phyloP scores from a whole-genome alignment of 2,329 filamentous ascomycete genomes.

The Fusarium tanahbumbuense region DNA sequence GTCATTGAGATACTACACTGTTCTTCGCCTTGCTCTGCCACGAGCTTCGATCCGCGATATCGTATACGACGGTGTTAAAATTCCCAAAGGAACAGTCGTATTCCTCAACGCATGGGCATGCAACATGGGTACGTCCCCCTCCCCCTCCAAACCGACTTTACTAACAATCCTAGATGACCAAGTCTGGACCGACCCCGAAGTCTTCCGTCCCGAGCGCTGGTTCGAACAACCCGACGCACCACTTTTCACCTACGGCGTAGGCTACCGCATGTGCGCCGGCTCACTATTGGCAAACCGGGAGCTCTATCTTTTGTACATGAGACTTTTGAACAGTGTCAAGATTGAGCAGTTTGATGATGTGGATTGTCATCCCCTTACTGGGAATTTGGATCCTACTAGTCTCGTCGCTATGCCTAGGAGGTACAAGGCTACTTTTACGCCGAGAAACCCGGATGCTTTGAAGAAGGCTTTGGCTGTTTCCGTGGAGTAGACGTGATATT shows the following conservation, averaged over 20 bases:
- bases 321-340: constrained; percentile 70
- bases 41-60: constrained; percentile 71
- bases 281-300: constrained; percentile 68
- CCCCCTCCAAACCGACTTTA: fast-evolving
- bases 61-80: constrained; percentile 65
- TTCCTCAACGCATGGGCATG: constrained; percentile 77
- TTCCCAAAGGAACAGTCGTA: constrained; percentile 71
- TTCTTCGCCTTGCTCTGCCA: constrained; percentile 71
- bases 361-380: constrained; percentile 69
- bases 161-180: no score
- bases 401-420: constrained; percentile 69
- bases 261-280: constrained; percentile 76
- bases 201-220: constrained; percentile 70
- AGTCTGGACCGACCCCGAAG: constrained; percentile 60
- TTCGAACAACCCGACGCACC: constrained; percentile 67
- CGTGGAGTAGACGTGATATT: no score
- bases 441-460: constrained; percentile 51
- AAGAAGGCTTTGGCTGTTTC: constrained; percentile 24
- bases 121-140: constrained; percentile 68
- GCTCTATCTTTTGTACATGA: constrained; percentile 72
- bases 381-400: constrained; percentile 70
- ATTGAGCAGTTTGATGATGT: constrained; percentile 65
- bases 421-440: constrained; percentile 69
- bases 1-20: constrained; percentile 71
- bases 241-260: constrained; percentile 73